Percentiles rank a stretch among this genome's conserved stretches.
Evolutionary conservation across 192 early-diverging fungal species (phyloP).

Genomic region (Mycoemilia scoparia): DNA sequence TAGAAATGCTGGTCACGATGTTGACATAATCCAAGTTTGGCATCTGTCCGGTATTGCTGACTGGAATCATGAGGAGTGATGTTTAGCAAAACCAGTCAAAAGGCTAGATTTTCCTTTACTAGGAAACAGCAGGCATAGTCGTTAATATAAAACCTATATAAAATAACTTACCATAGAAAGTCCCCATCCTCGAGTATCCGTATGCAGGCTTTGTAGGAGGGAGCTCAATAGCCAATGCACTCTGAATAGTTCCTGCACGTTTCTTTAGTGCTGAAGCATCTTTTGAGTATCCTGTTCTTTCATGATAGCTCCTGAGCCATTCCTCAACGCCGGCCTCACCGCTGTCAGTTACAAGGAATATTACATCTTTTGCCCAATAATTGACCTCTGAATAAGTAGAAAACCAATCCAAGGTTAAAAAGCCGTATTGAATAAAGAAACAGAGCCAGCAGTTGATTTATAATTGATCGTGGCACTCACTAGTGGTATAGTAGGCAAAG

Average conservation of each 20-base stretch:
- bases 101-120: neutral
- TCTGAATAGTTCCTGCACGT: slow-evolving; percentile 67
- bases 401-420: slow-evolving; percentile 30
- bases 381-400: slow-evolving; percentile 28
- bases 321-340: slow-evolving; percentile 56
- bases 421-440: slow-evolving; percentile 22
- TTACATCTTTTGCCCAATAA: slow-evolving; percentile 86
- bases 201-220: slow-evolving; percentile 37
- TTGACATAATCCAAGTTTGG: slow-evolving; percentile 85
- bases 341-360: slow-evolving; percentile 69
- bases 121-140: neutral
- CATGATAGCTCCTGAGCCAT: slow-evolving; percentile 86
- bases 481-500: slow-evolving; percentile 16
- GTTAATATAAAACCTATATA: neutral
- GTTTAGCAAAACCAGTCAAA: neutral
- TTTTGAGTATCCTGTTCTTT: slow-evolving; percentile 17
- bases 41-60: slow-evolving; percentile 78
- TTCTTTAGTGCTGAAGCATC: slow-evolving; percentile 11
- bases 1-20: slow-evolving; percentile 40
- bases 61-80: slow-evolving; percentile 8
- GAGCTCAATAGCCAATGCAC: slow-evolving; percentile 75
- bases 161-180: slow-evolving; percentile 53
- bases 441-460: slow-evolving; percentile 16
- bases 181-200: slow-evolving; percentile 37
- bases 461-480: too few relatives aligned